Conservation (phyloP, 805 yeast genomes). For the Kregervanrija delftensis region DNA sequence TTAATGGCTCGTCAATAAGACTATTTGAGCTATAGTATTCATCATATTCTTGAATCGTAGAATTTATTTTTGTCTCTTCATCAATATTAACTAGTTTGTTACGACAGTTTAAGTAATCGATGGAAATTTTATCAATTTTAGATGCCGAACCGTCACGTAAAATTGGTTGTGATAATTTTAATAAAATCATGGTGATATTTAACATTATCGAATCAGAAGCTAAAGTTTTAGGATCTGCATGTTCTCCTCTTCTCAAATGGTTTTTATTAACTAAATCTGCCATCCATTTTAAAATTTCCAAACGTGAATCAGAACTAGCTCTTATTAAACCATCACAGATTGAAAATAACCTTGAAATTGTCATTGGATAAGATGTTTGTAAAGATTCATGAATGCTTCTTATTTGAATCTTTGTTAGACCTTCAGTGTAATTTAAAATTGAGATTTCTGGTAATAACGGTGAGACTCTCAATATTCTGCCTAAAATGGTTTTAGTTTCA, state of each 20-base stretch:
- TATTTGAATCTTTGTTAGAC: slow-evolving; percentile 35
- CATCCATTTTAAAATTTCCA: slow-evolving; percentile 58
- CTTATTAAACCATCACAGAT: slow-evolving; percentile 71
- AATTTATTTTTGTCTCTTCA: slow-evolving; percentile 79
- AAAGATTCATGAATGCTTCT: slow-evolving; percentile 49
- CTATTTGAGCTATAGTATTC: slow-evolving; percentile 42
- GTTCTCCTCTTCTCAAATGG: slow-evolving; percentile 83
- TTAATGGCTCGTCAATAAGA: slow-evolving; percentile 29
- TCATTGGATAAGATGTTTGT: slow-evolving; percentile 55
- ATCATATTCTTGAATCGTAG: slow-evolving; percentile 65
- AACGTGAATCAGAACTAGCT: slow-evolving; percentile 60
- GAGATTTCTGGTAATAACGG: slow-evolving; percentile 57
- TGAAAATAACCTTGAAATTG: slow-evolving; percentile 57
- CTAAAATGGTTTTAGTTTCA: slow-evolving; percentile 62
- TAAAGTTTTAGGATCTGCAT: slow-evolving; percentile 57
- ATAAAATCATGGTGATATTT: slow-evolving; percentile 61
- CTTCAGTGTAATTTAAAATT: slow-evolving; percentile 35
- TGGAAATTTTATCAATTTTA: slow-evolving; percentile 73
- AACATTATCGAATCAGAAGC: slow-evolving; percentile 79
- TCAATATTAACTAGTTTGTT: slow-evolving; percentile 51
- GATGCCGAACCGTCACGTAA: slow-evolving; percentile 46
- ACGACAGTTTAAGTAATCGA: slow-evolving; percentile 53
- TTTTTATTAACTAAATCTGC: slow-evolving; percentile 71
- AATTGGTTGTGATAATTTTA: slow-evolving; percentile 78
- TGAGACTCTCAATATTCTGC: slow-evolving; percentile 69